Evolutionary conservation across 768 basidiomycete genomes (phyloP), one percentile per base, ranked within the genome.

Genomic region (Boletus insuetus): DNA sequence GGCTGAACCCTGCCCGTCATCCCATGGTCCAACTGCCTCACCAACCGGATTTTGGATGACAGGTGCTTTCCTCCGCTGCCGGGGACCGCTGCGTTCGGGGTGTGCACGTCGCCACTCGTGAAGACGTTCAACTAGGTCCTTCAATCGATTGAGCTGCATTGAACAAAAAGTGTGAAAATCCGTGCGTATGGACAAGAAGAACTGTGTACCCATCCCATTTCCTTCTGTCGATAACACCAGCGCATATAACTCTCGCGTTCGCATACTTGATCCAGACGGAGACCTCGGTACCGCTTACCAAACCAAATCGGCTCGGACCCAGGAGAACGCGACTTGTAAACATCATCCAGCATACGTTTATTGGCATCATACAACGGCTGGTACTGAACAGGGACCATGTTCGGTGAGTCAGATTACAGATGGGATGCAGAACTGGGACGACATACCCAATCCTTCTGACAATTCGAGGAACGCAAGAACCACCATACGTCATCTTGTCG

Each of bases 301-400:
- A 64, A 67, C 62, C 58, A 66, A 20, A 69, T 58, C 3, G 4
- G 38, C 7, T 59, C 62, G 12, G 62, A 69, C 1, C 65, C 67
- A 8, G 62, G 67, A 6, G 67, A 69, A 32, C 60, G 56, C 7
- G 37, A 50, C 14, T 31, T 20, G 42, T 61, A 64, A 4, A 42
- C 5, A 1, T 53, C 35, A 8, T 64, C 65, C 24, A 69, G 53
- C 35, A 58, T 50, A 6, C 53, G 50, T 12, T 41, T 39, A 11
- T 60, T 62, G 1, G 60, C 56, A 2, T 64, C 48, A 9, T 56
- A 54, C 39, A 69, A 20, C 0, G 42, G 17, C n/a, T 49, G 31
- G 40, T 69, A 55, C 66, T 64, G 19, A 19, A 20, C 9, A 45
- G 9, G 4, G 22, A 7, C n/a, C 14, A 31, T 17, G 41, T 40